A percentile compares a stretch with the other conserved stretches of the same genome.
phyloP scores from a whole-genome alignment of 2,329 filamentous ascomycete genomes.

The Trichoderma sp. region DNA sequence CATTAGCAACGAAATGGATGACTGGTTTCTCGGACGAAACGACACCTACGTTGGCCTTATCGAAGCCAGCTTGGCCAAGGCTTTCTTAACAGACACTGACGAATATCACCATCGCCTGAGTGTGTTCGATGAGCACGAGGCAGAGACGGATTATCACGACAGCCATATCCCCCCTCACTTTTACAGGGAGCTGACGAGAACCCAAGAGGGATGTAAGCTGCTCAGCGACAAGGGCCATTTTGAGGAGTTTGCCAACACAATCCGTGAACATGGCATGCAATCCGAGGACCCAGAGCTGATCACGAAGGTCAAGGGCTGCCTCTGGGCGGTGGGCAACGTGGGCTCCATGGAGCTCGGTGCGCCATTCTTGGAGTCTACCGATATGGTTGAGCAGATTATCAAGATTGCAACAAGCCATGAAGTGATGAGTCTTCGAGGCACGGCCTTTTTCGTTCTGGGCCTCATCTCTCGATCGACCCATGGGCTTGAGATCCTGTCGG shows the following conservation, averaged over 20 bases:
- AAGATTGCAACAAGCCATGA: conserved; percentile 84
- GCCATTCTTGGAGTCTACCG: conserved; percentile 85
- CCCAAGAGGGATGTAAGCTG: conserved; percentile 86
- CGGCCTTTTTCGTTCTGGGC: conserved; percentile 93
- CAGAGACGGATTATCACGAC: conserved; percentile 61
- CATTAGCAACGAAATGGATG: conserved; percentile 99
- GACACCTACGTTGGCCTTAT: conserved; percentile 94
- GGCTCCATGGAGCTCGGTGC: conserved; percentile 97
- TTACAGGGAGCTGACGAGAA: conserved; percentile 91
- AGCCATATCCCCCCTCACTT: conserved; percentile 90
- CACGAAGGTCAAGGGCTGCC: conserved; percentile 91
- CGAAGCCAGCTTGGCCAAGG: conserved; percentile 89
- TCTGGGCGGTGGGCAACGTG: conserved; percentile 98
- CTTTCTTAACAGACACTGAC: conserved; percentile 70
- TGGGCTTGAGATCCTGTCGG: conserved; percentile 85
- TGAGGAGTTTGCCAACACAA: conserved; percentile 86
- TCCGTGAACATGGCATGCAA: conserved; percentile 83
- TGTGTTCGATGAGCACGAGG: conserved; percentile 61
- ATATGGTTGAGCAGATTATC: conserved; percentile 86
- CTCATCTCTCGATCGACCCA: conserved; percentile 90
- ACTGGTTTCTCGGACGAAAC: conserved; percentile 97
- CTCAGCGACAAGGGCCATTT: conserved; percentile 94
- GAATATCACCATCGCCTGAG: conserved; percentile 60
- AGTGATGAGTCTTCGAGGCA: conserved; percentile 90
- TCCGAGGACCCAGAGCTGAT: conserved; percentile 82